These are phyloP conservation scores for Backusella tarrabulga DNA, from an alignment of 192 early-diverging fungal genomes.

Conservation along the genomic window DNA sequence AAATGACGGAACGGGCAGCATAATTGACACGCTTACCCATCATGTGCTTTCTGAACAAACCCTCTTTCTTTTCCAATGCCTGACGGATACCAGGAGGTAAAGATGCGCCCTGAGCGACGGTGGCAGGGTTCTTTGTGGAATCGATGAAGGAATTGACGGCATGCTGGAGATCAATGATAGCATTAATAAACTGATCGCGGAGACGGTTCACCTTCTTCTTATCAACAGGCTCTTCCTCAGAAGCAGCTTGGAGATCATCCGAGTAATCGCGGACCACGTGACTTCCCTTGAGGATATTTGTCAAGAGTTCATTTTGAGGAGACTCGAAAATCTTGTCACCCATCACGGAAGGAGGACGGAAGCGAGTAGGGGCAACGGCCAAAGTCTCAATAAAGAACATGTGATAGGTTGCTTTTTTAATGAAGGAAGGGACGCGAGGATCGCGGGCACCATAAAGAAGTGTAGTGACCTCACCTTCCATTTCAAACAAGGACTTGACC, in stretches of 20 bases:
- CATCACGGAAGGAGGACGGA: conserved; percentile 92
- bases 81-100: conserved; percentile 93
- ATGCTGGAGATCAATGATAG: conserved; percentile 78
- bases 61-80: conserved; percentile 98
- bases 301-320: conserved; percentile 91
- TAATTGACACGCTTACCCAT: conserved; percentile 99
- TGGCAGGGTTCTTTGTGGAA: conserved; percentile 79
- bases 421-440: conserved; percentile 30
- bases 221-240: conserved; percentile 19
- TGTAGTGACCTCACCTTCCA: conserved; percentile 72
- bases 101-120: conserved; percentile 54
- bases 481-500: conserved; percentile 72
- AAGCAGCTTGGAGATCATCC: conserved; percentile 23
- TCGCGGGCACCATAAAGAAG: conserved; percentile 80
- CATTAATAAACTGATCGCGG: conserved; percentile 21
- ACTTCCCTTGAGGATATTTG: conserved; percentile 81
- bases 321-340: conserved; percentile 88
- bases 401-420: conserved; percentile 55
- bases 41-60: conserved; percentile 99
- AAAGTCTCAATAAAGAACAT: conserved; percentile 96
- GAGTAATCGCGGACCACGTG: conserved; percentile 61
- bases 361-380: conserved; percentile 88
- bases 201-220: conserved; percentile 14
- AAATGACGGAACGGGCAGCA: conserved; percentile 96
- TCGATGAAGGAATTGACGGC: conserved; percentile 94